These are phyloP conservation scores for Venturia asperata DNA, from an alignment of 2,329 filamentous ascomycete species.

Conservation along the genomic window DNA sequence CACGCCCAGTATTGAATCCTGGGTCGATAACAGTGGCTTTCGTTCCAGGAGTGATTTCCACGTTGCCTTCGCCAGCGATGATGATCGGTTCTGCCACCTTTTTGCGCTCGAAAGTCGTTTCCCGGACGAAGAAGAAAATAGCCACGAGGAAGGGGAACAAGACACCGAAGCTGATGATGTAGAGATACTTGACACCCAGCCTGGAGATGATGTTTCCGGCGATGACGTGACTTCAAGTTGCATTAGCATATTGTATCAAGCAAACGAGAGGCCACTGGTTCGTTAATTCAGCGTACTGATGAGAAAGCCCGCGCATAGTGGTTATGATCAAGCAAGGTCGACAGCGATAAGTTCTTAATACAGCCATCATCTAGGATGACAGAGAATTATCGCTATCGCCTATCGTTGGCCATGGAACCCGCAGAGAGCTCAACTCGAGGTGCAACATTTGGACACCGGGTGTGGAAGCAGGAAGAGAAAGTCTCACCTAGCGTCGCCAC, in stretches of 20 bases:
- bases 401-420: too few relatives aligned
- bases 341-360: background rate
- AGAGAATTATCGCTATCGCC: background rate
- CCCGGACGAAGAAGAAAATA: conserved; percentile 41
- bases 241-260: background rate
- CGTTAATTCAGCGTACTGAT: background rate
- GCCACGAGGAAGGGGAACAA: conserved; percentile 36
- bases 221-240: conserved; percentile 33
- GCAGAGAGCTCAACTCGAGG: background rate
- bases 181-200: conserved; percentile 32
- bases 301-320: background rate
- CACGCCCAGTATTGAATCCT: background rate
- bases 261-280: background rate
- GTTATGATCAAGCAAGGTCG: background rate
- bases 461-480: background rate
- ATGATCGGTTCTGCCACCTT: background rate
- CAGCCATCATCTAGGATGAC: too few relatives aligned
- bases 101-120: conserved; percentile 32
- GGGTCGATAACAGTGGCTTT: background rate
- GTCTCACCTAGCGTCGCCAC: conserved; percentile 9
- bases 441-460: background rate
- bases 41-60: conserved; percentile 10
- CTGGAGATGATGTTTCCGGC: conserved; percentile 35
- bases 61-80: background rate
- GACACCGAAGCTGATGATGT: conserved; percentile 37